These are phyloP conservation scores for Diplodia scrobiculata DNA, from an alignment of 2,329 filamentous ascomycete genomes.

Conservation along the genomic window DNA sequence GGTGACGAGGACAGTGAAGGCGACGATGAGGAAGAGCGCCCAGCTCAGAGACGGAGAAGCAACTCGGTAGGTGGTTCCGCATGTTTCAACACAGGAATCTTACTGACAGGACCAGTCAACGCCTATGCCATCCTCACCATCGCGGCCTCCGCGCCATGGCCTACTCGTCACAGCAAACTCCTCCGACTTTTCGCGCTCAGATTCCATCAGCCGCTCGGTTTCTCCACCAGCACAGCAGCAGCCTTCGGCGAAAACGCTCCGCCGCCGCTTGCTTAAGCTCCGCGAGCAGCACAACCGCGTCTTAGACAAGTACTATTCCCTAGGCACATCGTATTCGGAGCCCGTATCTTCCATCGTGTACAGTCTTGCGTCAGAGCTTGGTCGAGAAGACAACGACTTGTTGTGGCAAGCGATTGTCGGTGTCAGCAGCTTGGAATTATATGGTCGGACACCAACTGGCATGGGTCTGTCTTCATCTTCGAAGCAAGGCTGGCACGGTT, in stretches of 20 bases:
- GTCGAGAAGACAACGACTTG: constrained; percentile 93
- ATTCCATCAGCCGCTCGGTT: constrained; percentile 42
- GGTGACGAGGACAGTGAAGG: constrained; percentile 64
- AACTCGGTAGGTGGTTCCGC: constrained; percentile 71
- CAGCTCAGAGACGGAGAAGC: constrained; percentile 77
- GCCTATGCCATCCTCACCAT: constrained; percentile 69
- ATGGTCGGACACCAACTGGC: constrained; percentile 80
- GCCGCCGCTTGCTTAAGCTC: constrained; percentile 72
- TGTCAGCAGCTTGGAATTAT: constrained; percentile 89
- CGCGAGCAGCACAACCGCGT: constrained; percentile 75
- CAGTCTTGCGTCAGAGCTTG: constrained; percentile 89
- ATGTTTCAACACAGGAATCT: neutral
- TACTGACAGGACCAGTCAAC: constrained; percentile 55
- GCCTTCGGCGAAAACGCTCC: constrained; percentile 70
- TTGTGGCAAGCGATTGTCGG: constrained; percentile 95
- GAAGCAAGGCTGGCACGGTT: constrained; percentile 73
- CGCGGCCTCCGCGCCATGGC: constrained; percentile 61
- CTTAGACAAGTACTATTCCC: constrained; percentile 78
- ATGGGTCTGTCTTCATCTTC: constrained; percentile 63
- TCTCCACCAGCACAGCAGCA: constrained; percentile 51
- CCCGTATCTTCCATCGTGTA: constrained; percentile 94
- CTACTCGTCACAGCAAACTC: constrained; percentile 52
- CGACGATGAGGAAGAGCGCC: constrained; percentile 73
- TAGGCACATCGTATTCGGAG: constrained; percentile 89
- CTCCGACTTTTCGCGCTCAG: constrained; percentile 47